Base-by-base conservation (phyloP, 2,329 filamentous ascomycete genomes). In the Alternaria angustiovoidea region DNA sequence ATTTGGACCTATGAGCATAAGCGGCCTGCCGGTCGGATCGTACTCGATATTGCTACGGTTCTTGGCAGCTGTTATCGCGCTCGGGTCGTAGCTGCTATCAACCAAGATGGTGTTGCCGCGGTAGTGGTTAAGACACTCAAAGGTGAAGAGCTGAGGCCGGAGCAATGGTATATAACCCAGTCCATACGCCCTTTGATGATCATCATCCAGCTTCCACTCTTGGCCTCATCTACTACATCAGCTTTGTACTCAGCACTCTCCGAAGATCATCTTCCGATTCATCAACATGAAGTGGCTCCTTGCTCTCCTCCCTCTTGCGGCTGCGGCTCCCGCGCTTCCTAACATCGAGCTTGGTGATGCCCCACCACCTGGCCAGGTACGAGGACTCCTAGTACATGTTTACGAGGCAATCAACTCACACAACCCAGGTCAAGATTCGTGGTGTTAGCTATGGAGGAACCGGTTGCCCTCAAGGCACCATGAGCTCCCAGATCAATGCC, bases 391-490 rank as follows among this genome's bases (percentile, higher is more conserved):
- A 18, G 28, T 41, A 9, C 22, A 11, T 7, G 0, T 11, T 36
- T 36, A 7, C 26, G 22, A 30, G 7, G 36, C 20, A 24, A 32
- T 52, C 54, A 52, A 28, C 62, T 74, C 22, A 78, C 30, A 41
- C 47, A n/a, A 46, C 8, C 38, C 62, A 75, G 62, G 80, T 84
- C 43, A 78, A 74, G 51, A 82, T 83, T 64, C 73, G 77, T 38
- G 75, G 75, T 44, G 75, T 84, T 54, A 79, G 75, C 41, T 83
- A 83, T 69, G 82, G 81, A 63, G 82, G 82, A 63, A 81, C 79
- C 57, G 82, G 82, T 34, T 84, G 82, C 69, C 82, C 82, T 8
- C 76, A 80, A 62, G 79, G 79, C 44, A 78, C 78, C 54, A 76
- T 83, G 61, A 78, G 76, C 68, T 75, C 78, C 47, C 74, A 80